Percentiles rank a stretch among this genome's conserved stretches.
phyloP scores from a whole-genome alignment of 2,329 filamentous ascomycete genomes.

The Metarhizium brunneum region DNA sequence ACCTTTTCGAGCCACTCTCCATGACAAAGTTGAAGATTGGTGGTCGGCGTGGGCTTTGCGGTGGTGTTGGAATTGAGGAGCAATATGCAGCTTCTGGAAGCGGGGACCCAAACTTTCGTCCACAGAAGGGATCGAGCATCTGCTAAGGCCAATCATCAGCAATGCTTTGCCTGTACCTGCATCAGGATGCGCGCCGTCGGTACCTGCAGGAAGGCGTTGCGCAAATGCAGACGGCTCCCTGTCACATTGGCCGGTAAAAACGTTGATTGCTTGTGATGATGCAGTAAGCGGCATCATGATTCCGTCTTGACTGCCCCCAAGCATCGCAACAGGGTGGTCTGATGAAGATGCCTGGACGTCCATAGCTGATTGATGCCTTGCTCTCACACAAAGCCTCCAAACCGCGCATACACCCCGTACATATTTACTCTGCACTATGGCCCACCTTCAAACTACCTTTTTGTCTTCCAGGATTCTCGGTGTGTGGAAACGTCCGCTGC shows the following conservation, averaged over 20 bases:
- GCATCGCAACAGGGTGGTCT: not conserved
- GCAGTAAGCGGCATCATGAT: not conserved
- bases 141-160: not conserved
- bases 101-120: not conserved
- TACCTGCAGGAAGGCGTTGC: not conserved
- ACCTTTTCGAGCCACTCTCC: not conserved
- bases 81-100: not conserved
- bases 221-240: not conserved
- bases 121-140: not conserved
- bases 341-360: not conserved
- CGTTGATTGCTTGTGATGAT: not conserved
- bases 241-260: not conserved
- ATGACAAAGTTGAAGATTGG: not conserved
- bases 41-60: not conserved
- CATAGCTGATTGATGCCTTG: not conserved
- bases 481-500: not conserved
- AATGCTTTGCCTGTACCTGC: not conserved
- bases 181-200: not conserved
- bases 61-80: not conserved
- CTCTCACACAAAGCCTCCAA: not conserved
- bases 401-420: not conserved
- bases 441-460: not conserved
- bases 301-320: not conserved
- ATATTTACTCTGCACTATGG: not conserved
- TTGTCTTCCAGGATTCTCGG: not conserved